A percentile compares a stretch with the other conserved stretches of the same genome.
These are phyloP conservation scores for Epichloe sibirici DNA, from an alignment of 2,329 filamentous ascomycete genomes.

Conservation along the genomic window DNA sequence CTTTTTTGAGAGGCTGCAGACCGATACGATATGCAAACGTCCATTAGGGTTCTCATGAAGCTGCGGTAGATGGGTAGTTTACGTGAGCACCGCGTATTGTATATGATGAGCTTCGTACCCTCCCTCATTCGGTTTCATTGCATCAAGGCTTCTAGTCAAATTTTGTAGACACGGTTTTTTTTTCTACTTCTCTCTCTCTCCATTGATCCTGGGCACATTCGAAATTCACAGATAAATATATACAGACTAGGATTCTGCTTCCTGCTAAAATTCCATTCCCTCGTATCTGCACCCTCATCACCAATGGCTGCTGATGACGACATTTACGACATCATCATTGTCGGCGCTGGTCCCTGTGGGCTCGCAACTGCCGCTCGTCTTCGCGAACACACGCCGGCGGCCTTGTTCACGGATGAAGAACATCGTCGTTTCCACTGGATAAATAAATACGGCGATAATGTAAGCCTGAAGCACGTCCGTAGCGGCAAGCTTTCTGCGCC, in stretches of 20 bases:
- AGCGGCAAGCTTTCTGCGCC: constrained; percentile 17
- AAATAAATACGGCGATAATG: constrained; percentile 47
- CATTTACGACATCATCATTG: constrained; percentile 55
- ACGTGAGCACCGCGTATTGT: no score
- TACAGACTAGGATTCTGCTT: no score
- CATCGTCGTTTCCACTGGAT: constrained; percentile 75
- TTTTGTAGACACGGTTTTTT: no score
- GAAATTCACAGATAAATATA: no score
- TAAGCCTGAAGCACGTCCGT: constrained; percentile 39
- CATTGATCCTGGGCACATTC: no score
- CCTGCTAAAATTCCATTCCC: background rate
- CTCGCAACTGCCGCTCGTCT: constrained; percentile 63
- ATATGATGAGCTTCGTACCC: no score
- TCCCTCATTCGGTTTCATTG: no score
- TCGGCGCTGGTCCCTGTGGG: constrained; percentile 65
- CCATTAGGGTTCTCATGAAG: background rate
- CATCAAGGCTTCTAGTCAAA: no score
- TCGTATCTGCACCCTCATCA: background rate
- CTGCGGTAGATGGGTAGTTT: no score
- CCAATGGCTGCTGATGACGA: constrained; percentile 11
- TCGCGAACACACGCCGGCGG: constrained; percentile 59
- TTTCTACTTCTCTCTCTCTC: no score
- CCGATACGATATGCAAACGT: background rate
- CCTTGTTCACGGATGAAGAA: constrained; percentile 73
- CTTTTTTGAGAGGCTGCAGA: background rate